Base-by-base conservation (phyloP, 2,329 filamentous ascomycete genomes). In the Coleophoma crateriformis region DNA sequence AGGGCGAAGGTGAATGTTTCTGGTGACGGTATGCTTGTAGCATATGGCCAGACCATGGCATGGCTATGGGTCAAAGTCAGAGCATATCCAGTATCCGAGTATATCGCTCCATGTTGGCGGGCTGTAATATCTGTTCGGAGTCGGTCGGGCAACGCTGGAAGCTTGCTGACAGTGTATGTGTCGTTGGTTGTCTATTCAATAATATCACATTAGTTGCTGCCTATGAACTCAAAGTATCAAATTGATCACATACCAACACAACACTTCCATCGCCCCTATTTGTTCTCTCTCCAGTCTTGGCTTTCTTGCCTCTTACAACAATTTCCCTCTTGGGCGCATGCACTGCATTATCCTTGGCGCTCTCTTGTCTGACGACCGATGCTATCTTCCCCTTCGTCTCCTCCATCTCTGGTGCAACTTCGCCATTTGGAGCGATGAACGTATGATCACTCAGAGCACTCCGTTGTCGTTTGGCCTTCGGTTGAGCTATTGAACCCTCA, bases 11-110 rank as follows among this genome's bases (percentile, higher is more conserved):
- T 83, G 59, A 91, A 88, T 20, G 90, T 86, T 65, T 92, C 86
- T 61, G 87, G 83, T 1, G 85, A 85, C 46, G 81, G 72, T 33
- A 79, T 77, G 20, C 78, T 76, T n/a, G 78, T 75, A 27, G 82
- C 82, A 69, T 97, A 97, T 14, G 89, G 86, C 94, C 94, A 99
- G 45, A 96, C 82, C 53, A 95, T 79, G 59, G 91, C 94, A 63
- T 91, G 84, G 7, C 85, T 84, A 57, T 85, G 82, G 8, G 89
- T 95, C 49, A 97, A 76, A 43, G 84, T 85, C 49, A 97, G 76
- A 45, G 88, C 91, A 64, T 91, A 89, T 56, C 82, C 87, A 63
- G 71, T 81, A 52, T 74, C 79, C 38, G 78, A 80, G 66, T 81
- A 81, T 52, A 90, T 75, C 33, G 80, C 77, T 62, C 84, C 86